A percentile compares a stretch with the other conserved stretches of the same genome.
phyloP scores from a whole-genome alignment of 257 asterid species.

The Solanum pimpinellifolium region DNA sequence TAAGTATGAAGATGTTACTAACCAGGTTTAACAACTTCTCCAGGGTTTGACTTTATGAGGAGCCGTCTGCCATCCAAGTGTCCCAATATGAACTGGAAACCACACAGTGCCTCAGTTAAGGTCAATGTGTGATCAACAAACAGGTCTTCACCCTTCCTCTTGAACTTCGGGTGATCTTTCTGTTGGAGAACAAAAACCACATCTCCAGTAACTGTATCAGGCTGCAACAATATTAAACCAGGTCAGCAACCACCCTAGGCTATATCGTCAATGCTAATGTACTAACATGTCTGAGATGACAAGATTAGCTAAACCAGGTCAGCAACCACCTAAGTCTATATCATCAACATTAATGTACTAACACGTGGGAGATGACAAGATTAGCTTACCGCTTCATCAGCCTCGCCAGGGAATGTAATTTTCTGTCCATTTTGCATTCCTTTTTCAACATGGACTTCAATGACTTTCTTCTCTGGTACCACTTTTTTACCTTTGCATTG shows the following conservation, averaged over 20 bases:
- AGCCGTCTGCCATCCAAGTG: slow-evolving; percentile 60
- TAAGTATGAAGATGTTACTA: background rate
- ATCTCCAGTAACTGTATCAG: slow-evolving; percentile 60
- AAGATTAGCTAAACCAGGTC: background rate
- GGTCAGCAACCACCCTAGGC: background rate
- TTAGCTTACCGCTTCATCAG: slow-evolving; percentile 57
- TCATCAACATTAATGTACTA: background rate
- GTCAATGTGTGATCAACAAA: slow-evolving; percentile 49
- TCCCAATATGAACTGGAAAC: slow-evolving; percentile 47
- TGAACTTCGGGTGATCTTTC: slow-evolving; percentile 58
- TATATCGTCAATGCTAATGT: background rate
- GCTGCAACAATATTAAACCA: slow-evolving; percentile 19
- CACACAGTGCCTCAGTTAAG: slow-evolving; percentile 60
- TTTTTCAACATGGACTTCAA: slow-evolving; percentile 64
- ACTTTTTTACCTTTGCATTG: slow-evolving; percentile 70
- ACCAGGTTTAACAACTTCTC: slow-evolving; percentile 71
- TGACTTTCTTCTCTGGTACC: slow-evolving; percentile 49
- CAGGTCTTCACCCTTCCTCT: slow-evolving; percentile 59
- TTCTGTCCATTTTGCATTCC: slow-evolving; percentile 71
- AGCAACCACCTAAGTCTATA: background rate
- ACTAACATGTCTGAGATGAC: background rate
- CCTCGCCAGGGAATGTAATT: slow-evolving; percentile 67
- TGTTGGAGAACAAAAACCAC: slow-evolving; percentile 57
- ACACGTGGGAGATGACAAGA: background rate
- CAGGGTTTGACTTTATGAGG: slow-evolving; percentile 49